These are phyloP conservation scores for Plasmopara halstedii DNA, from an alignment of 352 stramenopile species.

Conservation along the genomic window DNA sequence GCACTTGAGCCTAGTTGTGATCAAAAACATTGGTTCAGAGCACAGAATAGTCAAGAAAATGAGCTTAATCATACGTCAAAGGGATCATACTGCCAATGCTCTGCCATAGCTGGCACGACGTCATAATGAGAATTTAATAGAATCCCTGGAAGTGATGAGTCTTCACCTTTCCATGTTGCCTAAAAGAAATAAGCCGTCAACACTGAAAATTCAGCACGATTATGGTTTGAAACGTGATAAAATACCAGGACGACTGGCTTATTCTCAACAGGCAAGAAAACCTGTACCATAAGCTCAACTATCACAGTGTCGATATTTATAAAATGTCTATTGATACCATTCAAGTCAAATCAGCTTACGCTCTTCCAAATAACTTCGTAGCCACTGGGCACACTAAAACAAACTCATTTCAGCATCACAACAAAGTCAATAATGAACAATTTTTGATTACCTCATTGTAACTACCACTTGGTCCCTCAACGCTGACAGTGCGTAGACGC, in stretches of 20 bases:
- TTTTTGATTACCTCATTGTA: constrained; percentile 46
- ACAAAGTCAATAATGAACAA: not conserved
- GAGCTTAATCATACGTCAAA: constrained; percentile 77
- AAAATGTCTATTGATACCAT: not conserved
- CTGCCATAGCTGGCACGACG: constrained; percentile 87
- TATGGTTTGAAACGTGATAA: not conserved
- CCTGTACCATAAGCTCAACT: constrained; percentile 39
- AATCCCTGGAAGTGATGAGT: constrained; percentile 83
- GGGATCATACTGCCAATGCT: constrained; percentile 88
- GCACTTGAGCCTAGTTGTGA: constrained; percentile 54
- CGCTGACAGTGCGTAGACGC: constrained; percentile 71
- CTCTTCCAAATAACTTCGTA: constrained; percentile 47
- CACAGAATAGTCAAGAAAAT: not conserved
- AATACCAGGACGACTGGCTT: constrained; percentile 88
- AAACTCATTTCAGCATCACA: too few relatives aligned
- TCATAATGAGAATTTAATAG: constrained; percentile 97
- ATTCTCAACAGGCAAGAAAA: constrained; percentile 51
- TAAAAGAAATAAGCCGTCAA: constrained; percentile 7
- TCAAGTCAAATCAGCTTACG: constrained; percentile 12
- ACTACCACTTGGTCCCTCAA: constrained; percentile 48
- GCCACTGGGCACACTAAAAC: constrained; percentile 61
- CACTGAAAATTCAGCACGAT: not conserved
- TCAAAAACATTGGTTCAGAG: not conserved
- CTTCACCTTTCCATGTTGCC: constrained; percentile 77
- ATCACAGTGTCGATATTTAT: not conserved